phyloP scores from a whole-genome alignment of 2,329 filamentous ascomycete species.

The Lachnellula hyalina region DNA sequence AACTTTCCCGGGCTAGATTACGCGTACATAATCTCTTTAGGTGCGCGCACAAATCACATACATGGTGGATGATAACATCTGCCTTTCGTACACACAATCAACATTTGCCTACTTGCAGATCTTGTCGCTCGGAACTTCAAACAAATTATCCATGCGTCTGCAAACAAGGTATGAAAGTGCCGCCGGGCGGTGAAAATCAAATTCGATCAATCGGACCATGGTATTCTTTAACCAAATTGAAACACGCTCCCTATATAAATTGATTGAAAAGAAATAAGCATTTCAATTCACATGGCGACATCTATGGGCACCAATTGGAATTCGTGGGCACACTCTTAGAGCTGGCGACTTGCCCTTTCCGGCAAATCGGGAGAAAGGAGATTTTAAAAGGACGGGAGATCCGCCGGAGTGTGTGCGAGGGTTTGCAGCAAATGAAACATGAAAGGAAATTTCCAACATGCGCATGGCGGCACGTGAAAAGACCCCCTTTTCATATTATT shows the following conservation, averaged over 20 bases:
- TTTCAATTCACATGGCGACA: slow-evolving; percentile 1
- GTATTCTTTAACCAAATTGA: slow-evolving; percentile 2
- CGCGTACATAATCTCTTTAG: background rate
- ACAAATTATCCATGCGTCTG: background rate
- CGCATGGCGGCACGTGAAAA: background rate
- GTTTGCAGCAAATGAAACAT: background rate
- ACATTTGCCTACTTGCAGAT: background rate
- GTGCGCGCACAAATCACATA: background rate
- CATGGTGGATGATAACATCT: background rate
- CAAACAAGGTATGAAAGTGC: background rate
- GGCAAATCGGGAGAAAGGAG: background rate
- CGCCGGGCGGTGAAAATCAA: background rate
- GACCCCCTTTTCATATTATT: background rate
- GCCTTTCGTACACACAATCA: background rate
- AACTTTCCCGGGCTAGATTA: background rate
- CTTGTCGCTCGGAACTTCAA: background rate
- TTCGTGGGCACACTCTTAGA: background rate
- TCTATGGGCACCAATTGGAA: slow-evolving; percentile 1
- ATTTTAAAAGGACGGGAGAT: background rate
- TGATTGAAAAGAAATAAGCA: slow-evolving; percentile 3
- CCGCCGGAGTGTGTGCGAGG: slow-evolving; percentile 2
- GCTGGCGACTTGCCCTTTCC: background rate
- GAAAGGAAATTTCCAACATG: background rate
- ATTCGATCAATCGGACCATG: background rate
- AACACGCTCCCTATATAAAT: background rate